Evolutionary conservation across 106 monocot species (phyloP), one percentile per base, ranked within the genome.

Genomic region (Amphibolis antarctica): DNA sequence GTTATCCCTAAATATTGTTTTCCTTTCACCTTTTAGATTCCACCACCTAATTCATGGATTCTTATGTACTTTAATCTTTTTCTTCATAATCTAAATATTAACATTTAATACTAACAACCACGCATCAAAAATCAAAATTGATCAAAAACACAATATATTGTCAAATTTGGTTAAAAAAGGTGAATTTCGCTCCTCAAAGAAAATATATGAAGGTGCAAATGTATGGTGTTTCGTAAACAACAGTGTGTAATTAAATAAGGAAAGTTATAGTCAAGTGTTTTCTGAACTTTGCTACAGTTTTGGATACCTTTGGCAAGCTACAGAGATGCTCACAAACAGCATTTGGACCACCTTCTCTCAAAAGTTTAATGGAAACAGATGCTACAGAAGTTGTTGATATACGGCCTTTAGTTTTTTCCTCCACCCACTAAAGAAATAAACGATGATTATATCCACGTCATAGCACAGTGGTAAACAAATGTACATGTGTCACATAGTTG

Each of bases 331-430:
- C 68, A 62, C 86, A 89, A 49, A 96, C 86, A 74, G 84, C 86
- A 76, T 20, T 58, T 56, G 94, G 94, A 28, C 94, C 94, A 73
- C 77, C 80, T 65, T 71, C 79, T 50, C 94, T 89, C 71, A 96
- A 67, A 21, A 86, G 77, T 65, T 82, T 48, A 73, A 96, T 82
- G 20, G 94, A 89, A 77, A 96, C 65, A 2, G 94, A 89, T 64
- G 83, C 74, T 47, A 96, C 86, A 62, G 44, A 73, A 48, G 36
- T 71, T 36, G 89, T 83, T 64, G 60, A 50, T 61, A 89, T 66
- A 4, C 84, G 68, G 13, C 89, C 94, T 70, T 76, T 96, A 42
- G 94, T 89, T 80, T 96, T 96, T 79, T 96, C 94, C 82, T 96
- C 86, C 63, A 96, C 76, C 94, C 94, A 96, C 94, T 96, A 74